Evolutionary conservation across 2,329 filamentous ascomycete genomes (phyloP).

Genomic region (Diaporthe velutina): DNA sequence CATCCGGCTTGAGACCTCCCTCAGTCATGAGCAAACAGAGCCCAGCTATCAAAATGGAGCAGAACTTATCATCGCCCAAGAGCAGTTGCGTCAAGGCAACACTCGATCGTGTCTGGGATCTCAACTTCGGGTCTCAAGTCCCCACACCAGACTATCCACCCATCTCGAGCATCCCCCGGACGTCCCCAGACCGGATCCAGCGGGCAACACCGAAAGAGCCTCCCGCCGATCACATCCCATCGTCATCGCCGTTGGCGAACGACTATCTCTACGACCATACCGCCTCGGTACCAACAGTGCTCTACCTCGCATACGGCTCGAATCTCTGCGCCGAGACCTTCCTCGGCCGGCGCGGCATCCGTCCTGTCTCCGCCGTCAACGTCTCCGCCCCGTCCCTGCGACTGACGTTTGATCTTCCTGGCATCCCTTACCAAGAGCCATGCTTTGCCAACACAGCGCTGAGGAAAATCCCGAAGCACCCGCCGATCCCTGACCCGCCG

Average conservation of each 20-base stretch:
- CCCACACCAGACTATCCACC: conserved; percentile 42
- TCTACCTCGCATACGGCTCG: conserved; percentile 92
- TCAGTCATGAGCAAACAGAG: background rate
- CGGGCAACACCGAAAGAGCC: conserved; percentile 43
- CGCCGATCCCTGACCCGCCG: conserved; percentile 45
- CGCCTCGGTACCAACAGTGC: conserved; percentile 62
- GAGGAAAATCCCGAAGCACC: conserved; percentile 64
- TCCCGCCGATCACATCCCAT: conserved; percentile 42
- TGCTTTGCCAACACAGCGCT: conserved; percentile 88
- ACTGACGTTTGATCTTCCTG: conserved; percentile 88
- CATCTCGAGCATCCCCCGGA: conserved; percentile 52
- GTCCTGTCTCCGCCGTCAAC: conserved; percentile 83
- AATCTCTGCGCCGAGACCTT: conserved; percentile 89
- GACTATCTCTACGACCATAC: conserved; percentile 38
- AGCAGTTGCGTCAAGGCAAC: conserved; percentile 21
- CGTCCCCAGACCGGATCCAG: conserved; percentile 54
- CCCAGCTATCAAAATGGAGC: background rate
- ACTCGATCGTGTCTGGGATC: conserved; percentile 23
- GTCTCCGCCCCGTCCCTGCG: conserved; percentile 84
- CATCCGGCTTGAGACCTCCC: background rate
- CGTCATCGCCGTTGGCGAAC: conserved; percentile 45
- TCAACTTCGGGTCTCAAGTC: conserved; percentile 25
- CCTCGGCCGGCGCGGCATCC: conserved; percentile 80
- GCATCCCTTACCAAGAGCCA: conserved; percentile 87
- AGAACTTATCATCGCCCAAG: background rate